Conservation (phyloP, 768 basidiomycete species). For the Boletus subcaerulescens region DNA sequence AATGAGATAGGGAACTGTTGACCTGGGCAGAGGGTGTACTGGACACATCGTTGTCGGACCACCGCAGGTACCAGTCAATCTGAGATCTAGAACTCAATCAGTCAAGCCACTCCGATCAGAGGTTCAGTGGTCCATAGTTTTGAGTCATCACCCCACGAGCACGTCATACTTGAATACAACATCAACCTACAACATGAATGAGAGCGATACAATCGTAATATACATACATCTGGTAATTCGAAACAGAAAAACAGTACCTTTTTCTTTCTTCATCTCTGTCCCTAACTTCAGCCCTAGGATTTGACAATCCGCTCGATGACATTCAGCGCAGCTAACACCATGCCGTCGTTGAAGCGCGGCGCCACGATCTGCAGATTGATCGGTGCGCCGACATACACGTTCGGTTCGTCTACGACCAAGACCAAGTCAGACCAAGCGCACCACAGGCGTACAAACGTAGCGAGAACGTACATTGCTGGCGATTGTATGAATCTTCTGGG, state of each 20-base stretch:
- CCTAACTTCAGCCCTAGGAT: neutral
- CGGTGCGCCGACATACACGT: slow-evolving; percentile 14
- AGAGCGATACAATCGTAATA: neutral
- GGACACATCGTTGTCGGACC: too few species aligned
- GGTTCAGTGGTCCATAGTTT: too few species aligned
- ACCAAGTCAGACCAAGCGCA: neutral
- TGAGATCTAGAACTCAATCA: too few species aligned
- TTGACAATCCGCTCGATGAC: slow-evolving; percentile 25
- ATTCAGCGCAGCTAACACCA: slow-evolving; percentile 27
- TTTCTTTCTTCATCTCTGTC: neutral
- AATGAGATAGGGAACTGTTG: neutral
- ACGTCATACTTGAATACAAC: too few species aligned
- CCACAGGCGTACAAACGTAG: neutral
- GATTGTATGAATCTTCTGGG: slow-evolving; percentile 21
- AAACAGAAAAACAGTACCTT: neutral
- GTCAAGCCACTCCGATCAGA: too few species aligned
- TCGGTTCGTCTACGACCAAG: slow-evolving; percentile 19
- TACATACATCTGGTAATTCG: neutral
- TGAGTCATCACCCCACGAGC: too few species aligned
- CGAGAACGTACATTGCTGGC: slow-evolving; percentile 15
- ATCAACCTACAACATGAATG: too few species aligned
- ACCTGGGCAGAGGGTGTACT: too few species aligned
- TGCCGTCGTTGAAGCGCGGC: slow-evolving; percentile 26
- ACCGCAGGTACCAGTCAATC: too few species aligned
- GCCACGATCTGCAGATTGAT: slow-evolving; percentile 23